Base-by-base conservation (phyloP, 176 grass and related monocot species). In the Saccharum spontaneum region DNA sequence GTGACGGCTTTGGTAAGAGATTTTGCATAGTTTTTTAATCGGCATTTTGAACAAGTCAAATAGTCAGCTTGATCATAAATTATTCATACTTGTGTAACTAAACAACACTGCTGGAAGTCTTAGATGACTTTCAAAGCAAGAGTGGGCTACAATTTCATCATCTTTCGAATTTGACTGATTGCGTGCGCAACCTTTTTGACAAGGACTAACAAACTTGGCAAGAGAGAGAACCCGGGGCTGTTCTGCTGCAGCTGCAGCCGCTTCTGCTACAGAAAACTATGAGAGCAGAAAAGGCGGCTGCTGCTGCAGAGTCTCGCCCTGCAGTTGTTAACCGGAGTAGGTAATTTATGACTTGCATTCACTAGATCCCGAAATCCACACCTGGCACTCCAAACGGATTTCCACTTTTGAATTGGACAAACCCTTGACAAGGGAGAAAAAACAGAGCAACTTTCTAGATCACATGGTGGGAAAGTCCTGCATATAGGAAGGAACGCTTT, bases 401-500 rank as follows among this genome's bases (percentile, higher is more conserved):
- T 59, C 82, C 16, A 18, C 60, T 66, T 82, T 82, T 77, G 83
- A 82, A 86, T 59, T 40, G 24, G 49, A 30, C 66, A 71, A 73
- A 65, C 57, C 72, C 72, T 78, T 82, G 28, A 44, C 44, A 31
- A 55, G 17, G 6, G 17, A 54, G 6, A 26, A 6, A 57, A 28
- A 39, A 16, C 6, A 41, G 26, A 61, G 11, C 11, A 69, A 13
- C 50, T 41, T 82, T 22, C 41, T 71, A 14, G 18, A 43, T 9
- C 57, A 64, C 24, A 41, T 74, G 36, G 69, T 46, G 60, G 23
- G 14, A 10, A n/a, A 3, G 33, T 41, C 62, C 14, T 52, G 48
- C 68, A 33, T 9, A 7, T 18, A 67, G 55, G 44, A 45, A 72
- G 2, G 30, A 8, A 45, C 12, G 43, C 14, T 70, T 71, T 82